Evolutionary conservation across 108 stramenopile species (phyloP).

Genomic region (Pseudonitzschia multiseries): DNA sequence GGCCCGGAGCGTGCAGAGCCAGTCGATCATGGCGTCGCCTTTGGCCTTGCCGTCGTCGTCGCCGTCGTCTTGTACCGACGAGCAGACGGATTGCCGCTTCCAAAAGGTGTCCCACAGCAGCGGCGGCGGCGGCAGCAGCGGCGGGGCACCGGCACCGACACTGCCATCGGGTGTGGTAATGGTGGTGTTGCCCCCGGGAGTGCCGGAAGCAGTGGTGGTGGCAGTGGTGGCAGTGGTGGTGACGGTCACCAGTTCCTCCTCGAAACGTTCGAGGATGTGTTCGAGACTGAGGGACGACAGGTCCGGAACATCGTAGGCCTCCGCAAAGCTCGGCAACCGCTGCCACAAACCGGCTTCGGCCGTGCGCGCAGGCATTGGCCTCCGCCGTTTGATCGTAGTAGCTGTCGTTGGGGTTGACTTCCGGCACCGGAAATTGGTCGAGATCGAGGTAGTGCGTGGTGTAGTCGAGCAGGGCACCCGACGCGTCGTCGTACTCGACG

Average conservation of each 20-base stretch:
- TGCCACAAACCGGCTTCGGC: not conserved
- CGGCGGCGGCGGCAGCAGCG: too few species aligned
- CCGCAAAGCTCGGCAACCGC: not conserved
- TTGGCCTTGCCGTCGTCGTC: not conserved
- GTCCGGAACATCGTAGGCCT: constrained; percentile 1
- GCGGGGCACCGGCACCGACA: not conserved
- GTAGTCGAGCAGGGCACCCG: constrained; percentile 29
- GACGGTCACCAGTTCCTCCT: not conserved
- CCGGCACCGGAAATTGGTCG: not conserved
- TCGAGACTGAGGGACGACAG: constrained; percentile 5
- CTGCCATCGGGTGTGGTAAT: not conserved
- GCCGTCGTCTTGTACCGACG: not conserved
- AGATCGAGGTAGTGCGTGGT: constrained; percentile 35
- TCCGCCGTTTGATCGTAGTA: not conserved
- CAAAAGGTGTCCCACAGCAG: constrained; percentile 8
- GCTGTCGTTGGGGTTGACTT: not conserved
- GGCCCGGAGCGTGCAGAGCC: constrained; percentile 9
- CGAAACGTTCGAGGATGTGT: not conserved
- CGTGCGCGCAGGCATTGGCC: too few species aligned
- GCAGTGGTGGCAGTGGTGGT: not conserved
- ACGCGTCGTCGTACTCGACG: constrained; percentile 37
- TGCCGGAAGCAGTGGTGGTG: not conserved
- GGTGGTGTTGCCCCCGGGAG: not conserved
- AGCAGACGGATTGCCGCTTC: constrained; percentile 10
- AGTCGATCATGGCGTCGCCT: not conserved